Evolutionary conservation across 441 rosid species (phyloP), one percentile per base, ranked within the genome.

Genomic region (Mallotus japonicus): DNA sequence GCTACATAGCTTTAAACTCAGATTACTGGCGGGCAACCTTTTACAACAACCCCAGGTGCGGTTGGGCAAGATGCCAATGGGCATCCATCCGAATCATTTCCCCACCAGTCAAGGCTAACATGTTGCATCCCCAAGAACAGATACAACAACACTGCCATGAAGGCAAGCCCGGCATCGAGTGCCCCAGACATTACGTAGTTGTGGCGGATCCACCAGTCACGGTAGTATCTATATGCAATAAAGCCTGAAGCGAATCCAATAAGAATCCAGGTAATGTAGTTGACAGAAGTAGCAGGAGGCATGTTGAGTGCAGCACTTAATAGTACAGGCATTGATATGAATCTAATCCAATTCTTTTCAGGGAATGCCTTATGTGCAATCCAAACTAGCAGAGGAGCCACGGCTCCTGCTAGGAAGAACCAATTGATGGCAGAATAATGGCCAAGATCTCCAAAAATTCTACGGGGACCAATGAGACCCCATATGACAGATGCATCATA

Each of bases 221-320:
- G 91, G 37, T 83, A 72, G 73, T 89, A 92, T 70, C 97, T 82
- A 40, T 81, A 94, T 67, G 83, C 85, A 56, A 94, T 85, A 61
- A 85, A 94, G 22, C 98, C 97, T 0, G 97, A 92, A 6, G 86
- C 80, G 76, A 92, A 94, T 13, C 97, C 98, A 0, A 82, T 75
- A 14, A 87, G 67, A 65, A 92, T 76, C 98, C 97, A 92, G 0
- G 93, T 88, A 15, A 87, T 89, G 81, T 85, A 94, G 86, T 94
- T 94, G 51, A 94, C 99, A 0, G 97, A 91, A 37, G 99, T 89
- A 0, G 97, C 99, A 0, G 97, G 97, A 6, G 88, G 97, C 99
- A 94, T 90, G 24, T 64, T 70, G 42, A 86, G 83, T 8, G 90
- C 85, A 1, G 95, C 92, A 3, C 91, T 87, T 2, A 94, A 81